Evolutionary conservation across 2,329 filamentous ascomycete genomes (phyloP), one percentile per base, ranked within the genome.

Genomic region (Fusarium floridanum): DNA sequence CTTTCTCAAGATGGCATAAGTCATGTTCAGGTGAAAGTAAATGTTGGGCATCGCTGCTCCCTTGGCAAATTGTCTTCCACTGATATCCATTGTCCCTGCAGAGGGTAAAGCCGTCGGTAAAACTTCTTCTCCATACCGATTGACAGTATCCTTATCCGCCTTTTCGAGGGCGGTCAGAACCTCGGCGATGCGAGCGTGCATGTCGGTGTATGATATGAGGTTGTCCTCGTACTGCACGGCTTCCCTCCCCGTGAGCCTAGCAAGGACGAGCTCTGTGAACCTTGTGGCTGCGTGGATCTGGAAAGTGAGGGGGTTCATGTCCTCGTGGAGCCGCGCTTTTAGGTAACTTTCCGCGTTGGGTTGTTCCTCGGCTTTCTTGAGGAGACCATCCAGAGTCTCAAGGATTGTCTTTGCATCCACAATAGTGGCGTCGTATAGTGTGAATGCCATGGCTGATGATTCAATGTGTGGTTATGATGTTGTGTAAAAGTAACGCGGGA

Each of bases 1-100:
- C 72, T 84, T 85, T 66, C 91, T 83, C 73, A 92, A 77, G 66
- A 92, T 88, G 4, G 80, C 84, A 81, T 92, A 92, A n/a, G 87
- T 83, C 17, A 85, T 90, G 8, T 82, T 85, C 6, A 88, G 73
- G 77, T 92, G 91, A 78, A 92, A 93, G 81, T 85, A 90, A 73
- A 91, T 84, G 75, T 92, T 91, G 11, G 90, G 89, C 29, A 90
- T 70, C 3, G 83, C 84, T 78, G 84, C 88, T 2, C 80, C 79
- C 55, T 81, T 76, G 8, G 88, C 78, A 75, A 89, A 91, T 0
- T 82, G 80, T 56, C 77, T 61, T 12, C 77, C 78, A 41, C 71
- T 72, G 11, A 81, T 64, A 11, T 75, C 68, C 71, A 75, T 76
- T 20, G 68, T 61, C 11, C 70, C 70, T 4, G 55, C 61, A 29